phyloP scores from a whole-genome alignment of 2,329 filamentous ascomycete species.

The Sodiomyces alkalinus region DNA sequence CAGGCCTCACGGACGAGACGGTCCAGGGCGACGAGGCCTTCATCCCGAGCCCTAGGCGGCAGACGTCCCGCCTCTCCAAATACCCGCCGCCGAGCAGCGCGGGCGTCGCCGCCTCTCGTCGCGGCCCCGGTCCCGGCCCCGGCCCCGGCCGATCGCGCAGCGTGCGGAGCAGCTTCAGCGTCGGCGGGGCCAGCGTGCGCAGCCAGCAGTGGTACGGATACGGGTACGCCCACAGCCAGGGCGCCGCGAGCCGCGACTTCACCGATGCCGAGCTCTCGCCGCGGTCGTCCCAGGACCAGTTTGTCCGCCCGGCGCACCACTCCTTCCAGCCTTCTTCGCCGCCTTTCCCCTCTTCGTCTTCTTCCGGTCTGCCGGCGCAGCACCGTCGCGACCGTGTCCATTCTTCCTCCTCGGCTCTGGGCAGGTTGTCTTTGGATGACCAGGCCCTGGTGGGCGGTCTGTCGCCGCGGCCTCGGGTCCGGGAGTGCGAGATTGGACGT shows the following conservation, averaged over 20 bases:
- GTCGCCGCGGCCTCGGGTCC: constrained; percentile 32
- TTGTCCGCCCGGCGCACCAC: not conserved
- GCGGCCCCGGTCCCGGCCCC: too few relatives aligned
- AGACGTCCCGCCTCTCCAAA: constrained; percentile 39
- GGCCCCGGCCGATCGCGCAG: constrained; percentile 25
- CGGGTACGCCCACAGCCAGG: constrained; percentile 20
- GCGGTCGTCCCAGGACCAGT: constrained; percentile 18
- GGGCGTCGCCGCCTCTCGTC: constrained; percentile 15
- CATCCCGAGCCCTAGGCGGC: constrained; percentile 34
- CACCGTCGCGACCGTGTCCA: constrained; percentile 27
- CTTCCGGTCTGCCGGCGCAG: constrained; percentile 12
- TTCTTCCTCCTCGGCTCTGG: constrained; percentile 26
- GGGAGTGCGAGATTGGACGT: constrained; percentile 33
- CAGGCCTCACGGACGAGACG: constrained; percentile 45
- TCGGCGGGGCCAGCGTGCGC: constrained; percentile 24
- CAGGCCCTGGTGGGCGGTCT: constrained; percentile 28
- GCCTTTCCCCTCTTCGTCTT: constrained; percentile 6
- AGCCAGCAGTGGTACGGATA: constrained; percentile 24
- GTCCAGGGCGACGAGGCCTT: constrained; percentile 47
- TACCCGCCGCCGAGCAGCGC: constrained; percentile 14
- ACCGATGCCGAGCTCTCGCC: constrained; percentile 20
- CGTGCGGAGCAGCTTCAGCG: constrained; percentile 29
- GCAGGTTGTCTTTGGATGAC: constrained; percentile 29
- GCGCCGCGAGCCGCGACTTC: too few relatives aligned
- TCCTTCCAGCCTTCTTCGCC: too few relatives aligned